Percentiles rank a stretch among this genome's conserved stretches.
These are phyloP conservation scores for Royoungia palumana DNA, from an alignment of 768 basidiomycete genomes.

Conservation along the genomic window DNA sequence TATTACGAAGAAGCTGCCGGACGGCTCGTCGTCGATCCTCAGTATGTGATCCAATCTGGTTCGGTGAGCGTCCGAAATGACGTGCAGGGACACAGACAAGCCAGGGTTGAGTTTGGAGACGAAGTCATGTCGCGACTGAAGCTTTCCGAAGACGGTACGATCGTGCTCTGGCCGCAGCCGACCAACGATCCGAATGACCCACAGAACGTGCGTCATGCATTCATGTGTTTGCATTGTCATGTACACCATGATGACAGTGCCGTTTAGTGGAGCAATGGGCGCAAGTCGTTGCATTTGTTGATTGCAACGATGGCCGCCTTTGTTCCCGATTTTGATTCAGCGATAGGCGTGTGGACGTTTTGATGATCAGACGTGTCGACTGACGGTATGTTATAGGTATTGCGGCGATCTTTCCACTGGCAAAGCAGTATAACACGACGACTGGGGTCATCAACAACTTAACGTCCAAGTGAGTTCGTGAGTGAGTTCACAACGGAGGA, in stretches of 20 bases:
- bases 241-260: neutral
- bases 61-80: neutral
- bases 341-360: constrained; percentile 38
- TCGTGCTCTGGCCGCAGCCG: constrained; percentile 56
- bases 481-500: neutral
- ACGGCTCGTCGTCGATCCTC: constrained; percentile 58
- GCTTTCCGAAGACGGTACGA: constrained; percentile 41
- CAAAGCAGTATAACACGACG: constrained; percentile 42
- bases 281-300: constrained; percentile 45
- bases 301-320: constrained; percentile 52
- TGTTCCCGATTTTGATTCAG: constrained; percentile 54
- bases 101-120: constrained; percentile 48
- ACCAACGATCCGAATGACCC: constrained; percentile 48
- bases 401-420: constrained; percentile 47
- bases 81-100: constrained; percentile 34
- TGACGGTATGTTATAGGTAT: constrained; percentile 41
- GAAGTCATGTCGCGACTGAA: constrained; percentile 43
- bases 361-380: neutral
- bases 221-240: neutral
- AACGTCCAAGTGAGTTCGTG: constrained; percentile 42
- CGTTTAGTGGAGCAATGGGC: constrained; percentile 41
- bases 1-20: constrained; percentile 58
- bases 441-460: constrained; percentile 48
- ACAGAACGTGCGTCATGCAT: constrained; percentile 51
- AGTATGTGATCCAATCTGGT: constrained; percentile 35